Evolutionary conservation across 495 filamentous ascomycete genomes (phyloP).

Genomic region (Penicillium silybi): DNA sequence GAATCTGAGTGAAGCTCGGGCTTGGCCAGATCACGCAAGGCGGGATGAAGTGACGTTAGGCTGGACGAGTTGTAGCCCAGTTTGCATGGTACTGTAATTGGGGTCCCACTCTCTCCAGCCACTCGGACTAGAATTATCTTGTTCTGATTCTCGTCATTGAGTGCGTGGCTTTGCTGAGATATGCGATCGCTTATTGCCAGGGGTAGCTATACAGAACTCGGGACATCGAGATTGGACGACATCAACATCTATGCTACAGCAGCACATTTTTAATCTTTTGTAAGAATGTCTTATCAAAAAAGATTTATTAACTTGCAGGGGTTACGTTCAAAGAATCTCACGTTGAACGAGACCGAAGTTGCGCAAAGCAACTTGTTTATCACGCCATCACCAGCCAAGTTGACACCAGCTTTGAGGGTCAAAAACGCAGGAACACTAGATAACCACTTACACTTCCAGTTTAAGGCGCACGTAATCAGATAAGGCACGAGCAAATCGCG

Average conservation of each 20-base stretch:
- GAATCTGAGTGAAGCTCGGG: neutral
- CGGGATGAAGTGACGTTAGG: conserved; percentile 20
- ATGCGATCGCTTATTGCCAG: neutral
- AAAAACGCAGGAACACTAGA: neutral
- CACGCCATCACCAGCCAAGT: conserved; percentile 15
- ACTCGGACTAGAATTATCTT: neutral
- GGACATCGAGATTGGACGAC: neutral
- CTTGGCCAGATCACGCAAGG: conserved; percentile 25
- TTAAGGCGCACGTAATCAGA: neutral
- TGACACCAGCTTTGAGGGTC: neutral
- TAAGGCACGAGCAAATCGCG: neutral
- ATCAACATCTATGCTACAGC: neutral
- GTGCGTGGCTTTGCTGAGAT: neutral
- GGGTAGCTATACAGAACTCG: neutral
- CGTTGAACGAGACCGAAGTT: neutral
- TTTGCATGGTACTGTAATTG: neutral
- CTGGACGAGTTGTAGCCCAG: conserved; percentile 7
- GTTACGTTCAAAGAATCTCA: neutral
- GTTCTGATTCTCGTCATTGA: neutral
- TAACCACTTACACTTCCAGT: neutral
- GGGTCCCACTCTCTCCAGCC: neutral
- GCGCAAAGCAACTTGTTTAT: conserved; percentile 6
- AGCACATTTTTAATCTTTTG: neutral
- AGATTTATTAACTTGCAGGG: too few species aligned
- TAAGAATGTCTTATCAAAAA: neutral